Base-by-base conservation (phyloP, 1,284 basidiomycete species). In the Marasmius fiardii region DNA sequence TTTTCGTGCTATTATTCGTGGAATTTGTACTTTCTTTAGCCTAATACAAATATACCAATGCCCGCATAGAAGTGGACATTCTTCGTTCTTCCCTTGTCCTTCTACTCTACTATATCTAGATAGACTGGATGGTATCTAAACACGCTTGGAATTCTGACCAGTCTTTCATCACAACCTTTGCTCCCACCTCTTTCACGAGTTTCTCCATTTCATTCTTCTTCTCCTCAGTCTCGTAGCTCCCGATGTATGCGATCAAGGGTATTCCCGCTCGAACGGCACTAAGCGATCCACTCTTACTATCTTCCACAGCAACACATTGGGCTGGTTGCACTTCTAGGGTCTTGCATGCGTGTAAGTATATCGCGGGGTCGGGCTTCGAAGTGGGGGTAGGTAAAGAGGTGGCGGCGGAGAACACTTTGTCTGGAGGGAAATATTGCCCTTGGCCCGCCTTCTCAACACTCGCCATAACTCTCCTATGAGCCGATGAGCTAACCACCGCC, bases 301-400 rank as follows among this genome's bases (percentile, higher is more conserved):
- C 65, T 50, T 67, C 65, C 10, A 67, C 58, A 33, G 65, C 65
- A 1, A 67, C 61, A 43, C 60, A 64, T 48, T 63, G 60, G 4
- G 31, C 51, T 3, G 64, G 64, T 34, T 57, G 37, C 41, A 59
- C 61, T n/a, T 59, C 64, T n/a, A 67, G 49, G 20, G 56, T 57
- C 45, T 63, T 59, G 54, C 64, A 65, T 43, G 65, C 66, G 44
- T 65, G 62, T 16, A 67, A 54, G 49, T 66, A 66, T 26, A 67
- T 65, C 34, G 64, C 64, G 2, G 65, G 65, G 51, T 67, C 63
- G 4, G 65, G 65, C 41, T 67, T 67, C 45, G 62, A 64, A 21
- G 65, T 67, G 4, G 65, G 65, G 43, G 58, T 63, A 23, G 56
- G 55, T 35, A 67, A 51, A 26, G 63, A 64, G 34, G 65, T 65